Conservation (phyloP, 164 flowering plant species). For the Echeveria elegans region DNA sequence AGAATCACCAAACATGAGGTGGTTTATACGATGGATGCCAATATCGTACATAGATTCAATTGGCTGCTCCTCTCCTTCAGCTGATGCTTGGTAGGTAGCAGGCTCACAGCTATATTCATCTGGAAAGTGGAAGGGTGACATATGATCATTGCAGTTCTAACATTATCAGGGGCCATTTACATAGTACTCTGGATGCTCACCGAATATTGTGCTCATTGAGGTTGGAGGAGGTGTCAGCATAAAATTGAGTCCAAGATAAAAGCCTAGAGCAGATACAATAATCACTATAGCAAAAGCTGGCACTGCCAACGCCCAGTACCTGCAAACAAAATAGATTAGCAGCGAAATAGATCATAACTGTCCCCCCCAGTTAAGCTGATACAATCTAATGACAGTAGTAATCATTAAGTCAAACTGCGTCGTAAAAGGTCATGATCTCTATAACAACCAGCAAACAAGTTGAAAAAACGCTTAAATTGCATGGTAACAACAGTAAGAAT, state of each 20-base stretch:
- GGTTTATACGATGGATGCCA: constrained; percentile 43
- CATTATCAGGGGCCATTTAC: too few relatives aligned
- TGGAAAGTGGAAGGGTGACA: constrained; percentile 17
- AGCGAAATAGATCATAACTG: too few relatives aligned
- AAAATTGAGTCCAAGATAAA: too few relatives aligned
- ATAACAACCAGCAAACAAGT: too few relatives aligned
- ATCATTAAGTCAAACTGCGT: too few relatives aligned
- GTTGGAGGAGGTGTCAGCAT: constrained; percentile 70
- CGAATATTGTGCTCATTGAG: constrained; percentile 56
- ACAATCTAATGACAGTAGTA: too few relatives aligned
- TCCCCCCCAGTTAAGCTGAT: too few relatives aligned
- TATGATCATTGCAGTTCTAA: too few relatives aligned
- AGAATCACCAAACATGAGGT: constrained; percentile 36
- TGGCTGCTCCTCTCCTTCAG: too few relatives aligned
- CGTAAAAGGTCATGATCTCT: too few relatives aligned
- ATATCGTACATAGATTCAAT: constrained; percentile 69
- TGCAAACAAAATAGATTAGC: constrained; percentile 19
- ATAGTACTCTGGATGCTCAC: constrained; percentile 38
- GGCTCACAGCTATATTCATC: constrained; percentile 73
- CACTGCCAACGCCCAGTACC: constrained; percentile 91
- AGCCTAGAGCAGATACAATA: constrained; percentile 46
- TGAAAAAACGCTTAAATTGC: too few relatives aligned
- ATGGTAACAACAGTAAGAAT: too few relatives aligned
- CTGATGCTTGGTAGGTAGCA: constrained; percentile 11
- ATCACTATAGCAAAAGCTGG: constrained; percentile 66